Evolutionary conservation across 2,329 filamentous ascomycete genomes (phyloP).

Genomic region (Purpureocillium lavendulum): DNA sequence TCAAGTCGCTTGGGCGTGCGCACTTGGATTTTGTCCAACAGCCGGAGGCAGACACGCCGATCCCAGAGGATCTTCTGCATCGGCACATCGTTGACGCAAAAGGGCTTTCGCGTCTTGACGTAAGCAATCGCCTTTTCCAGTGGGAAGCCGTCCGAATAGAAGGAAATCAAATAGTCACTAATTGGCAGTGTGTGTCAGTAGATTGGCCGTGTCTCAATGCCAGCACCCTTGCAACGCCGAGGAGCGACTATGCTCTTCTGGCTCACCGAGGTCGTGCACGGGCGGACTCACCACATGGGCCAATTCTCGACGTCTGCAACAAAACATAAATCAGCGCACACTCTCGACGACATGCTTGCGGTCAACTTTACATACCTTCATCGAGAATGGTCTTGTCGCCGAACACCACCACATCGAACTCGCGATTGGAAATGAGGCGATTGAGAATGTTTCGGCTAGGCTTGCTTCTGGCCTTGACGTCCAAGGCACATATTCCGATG

Average conservation of each 20-base stretch:
- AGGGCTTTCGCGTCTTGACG: conserved; percentile 84
- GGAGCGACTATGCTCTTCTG: conserved; percentile 21
- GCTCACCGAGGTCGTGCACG: conserved; percentile 20
- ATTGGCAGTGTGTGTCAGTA: conserved; percentile 10
- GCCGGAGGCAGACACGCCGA: conserved; percentile 75
- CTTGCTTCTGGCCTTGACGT: conserved; percentile 93
- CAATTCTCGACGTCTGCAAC: conserved; percentile 78
- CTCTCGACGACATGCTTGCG: too few relatives aligned
- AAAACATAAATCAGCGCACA: conserved; percentile 1
- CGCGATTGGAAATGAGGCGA: conserved; percentile 76
- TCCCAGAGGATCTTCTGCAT: conserved; percentile 99
- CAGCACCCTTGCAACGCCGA: conserved; percentile 2
- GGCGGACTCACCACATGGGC: conserved; percentile 64
- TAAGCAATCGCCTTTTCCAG: conserved; percentile 96
- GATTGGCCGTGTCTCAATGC: conserved; percentile 5
- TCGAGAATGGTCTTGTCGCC: conserved; percentile 98
- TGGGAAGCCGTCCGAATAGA: conserved; percentile 96
- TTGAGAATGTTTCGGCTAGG: conserved; percentile 95
- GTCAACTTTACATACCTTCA: conserved; percentile 61
- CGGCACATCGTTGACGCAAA: conserved; percentile 93
- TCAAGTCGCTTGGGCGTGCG: conserved; percentile 84
- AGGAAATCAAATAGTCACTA: conserved; percentile 89
- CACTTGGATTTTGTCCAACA: conserved; percentile 83
- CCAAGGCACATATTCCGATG: conserved; percentile 91
- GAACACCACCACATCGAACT: conserved; percentile 96